Evolutionary conservation across 129 eudicot genomes (phyloP).

Genomic region (Lactuca sativa): DNA sequence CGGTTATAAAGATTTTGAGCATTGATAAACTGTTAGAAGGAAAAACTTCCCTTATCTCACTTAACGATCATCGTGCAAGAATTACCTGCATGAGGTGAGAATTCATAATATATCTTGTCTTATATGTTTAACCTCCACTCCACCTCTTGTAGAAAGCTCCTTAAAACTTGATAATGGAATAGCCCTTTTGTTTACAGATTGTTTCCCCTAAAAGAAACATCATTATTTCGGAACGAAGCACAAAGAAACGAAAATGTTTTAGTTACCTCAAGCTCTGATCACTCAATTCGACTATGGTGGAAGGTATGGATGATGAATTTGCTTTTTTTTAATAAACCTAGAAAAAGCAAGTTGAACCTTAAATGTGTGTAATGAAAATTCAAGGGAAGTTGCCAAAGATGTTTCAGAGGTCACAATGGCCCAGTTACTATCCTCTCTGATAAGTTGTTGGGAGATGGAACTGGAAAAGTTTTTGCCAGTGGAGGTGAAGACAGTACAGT

Average conservation of each 20-base stretch:
- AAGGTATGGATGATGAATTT: constrained; percentile 47
- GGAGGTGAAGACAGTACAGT: constrained; percentile 89
- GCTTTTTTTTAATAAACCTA: neutral
- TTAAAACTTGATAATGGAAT: neutral
- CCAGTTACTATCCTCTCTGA: constrained; percentile 77
- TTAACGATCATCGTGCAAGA: constrained; percentile 66
- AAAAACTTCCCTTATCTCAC: constrained; percentile 27
- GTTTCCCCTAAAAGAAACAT: constrained; percentile 57
- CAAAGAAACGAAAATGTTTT: constrained; percentile 54
- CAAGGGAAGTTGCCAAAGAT: constrained; percentile 63
- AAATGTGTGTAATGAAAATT: constrained; percentile 13
- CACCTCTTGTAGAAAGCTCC: neutral
- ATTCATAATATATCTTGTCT: neutral
- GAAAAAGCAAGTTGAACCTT: neutral
- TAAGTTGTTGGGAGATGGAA: constrained; percentile 66
- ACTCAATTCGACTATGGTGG: constrained; percentile 81
- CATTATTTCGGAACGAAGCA: constrained; percentile 44
- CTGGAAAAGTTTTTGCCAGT: constrained; percentile 72
- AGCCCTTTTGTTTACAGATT: constrained; percentile 41
- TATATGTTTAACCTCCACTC: neutral
- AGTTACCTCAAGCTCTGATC: constrained; percentile 84
- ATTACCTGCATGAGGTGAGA: constrained; percentile 82
- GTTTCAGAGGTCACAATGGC: constrained; percentile 82
- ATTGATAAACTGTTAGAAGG: constrained; percentile 40
- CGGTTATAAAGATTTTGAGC: constrained; percentile 34